A percentile compares a stretch with the other conserved stretches of the same genome.
phyloP scores from a whole-genome alignment of 768 basidiomycete species.

The Hydnomerulius pinastri region DNA sequence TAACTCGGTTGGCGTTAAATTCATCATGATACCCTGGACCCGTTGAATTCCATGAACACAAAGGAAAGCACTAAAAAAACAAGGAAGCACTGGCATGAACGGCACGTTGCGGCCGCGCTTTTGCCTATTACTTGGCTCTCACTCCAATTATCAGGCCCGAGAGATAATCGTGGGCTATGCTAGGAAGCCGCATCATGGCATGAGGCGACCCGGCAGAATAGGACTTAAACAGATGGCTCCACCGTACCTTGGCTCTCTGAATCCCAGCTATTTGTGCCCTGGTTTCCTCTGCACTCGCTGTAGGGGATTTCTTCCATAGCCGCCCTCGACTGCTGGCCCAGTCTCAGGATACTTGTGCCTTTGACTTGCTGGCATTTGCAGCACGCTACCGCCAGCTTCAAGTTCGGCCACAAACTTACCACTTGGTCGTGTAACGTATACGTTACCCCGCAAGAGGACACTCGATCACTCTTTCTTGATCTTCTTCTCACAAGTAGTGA shows the following conservation, averaged over 20 bases:
- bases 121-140: not conserved
- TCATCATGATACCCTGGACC: not conserved
- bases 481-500: too few relatives aligned
- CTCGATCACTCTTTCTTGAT: too few relatives aligned
- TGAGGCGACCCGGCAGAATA: not conserved
- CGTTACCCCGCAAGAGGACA: not conserved
- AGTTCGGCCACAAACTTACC: too few relatives aligned
- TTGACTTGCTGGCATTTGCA: not conserved
- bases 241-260: not conserved
- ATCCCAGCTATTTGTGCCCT: not conserved
- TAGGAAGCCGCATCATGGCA: too few relatives aligned
- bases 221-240: conserved; percentile 6
- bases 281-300: conserved; percentile 3
- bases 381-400: not conserved
- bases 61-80: too few relatives aligned
- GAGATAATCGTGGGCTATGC: conserved; percentile 12
- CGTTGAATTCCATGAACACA: too few relatives aligned
- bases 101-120: too few relatives aligned
- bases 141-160: conserved; percentile 7
- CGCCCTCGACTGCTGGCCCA: conserved; percentile 5
- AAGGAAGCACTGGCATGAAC: too few relatives aligned
- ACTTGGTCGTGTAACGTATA: not conserved
- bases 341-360: not conserved
- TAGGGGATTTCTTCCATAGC: conserved; percentile 1
- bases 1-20: too few relatives aligned